These are phyloP conservation scores for Aspergillus indologenus DNA, from an alignment of 495 filamentous ascomycete species.

Conservation along the genomic window DNA sequence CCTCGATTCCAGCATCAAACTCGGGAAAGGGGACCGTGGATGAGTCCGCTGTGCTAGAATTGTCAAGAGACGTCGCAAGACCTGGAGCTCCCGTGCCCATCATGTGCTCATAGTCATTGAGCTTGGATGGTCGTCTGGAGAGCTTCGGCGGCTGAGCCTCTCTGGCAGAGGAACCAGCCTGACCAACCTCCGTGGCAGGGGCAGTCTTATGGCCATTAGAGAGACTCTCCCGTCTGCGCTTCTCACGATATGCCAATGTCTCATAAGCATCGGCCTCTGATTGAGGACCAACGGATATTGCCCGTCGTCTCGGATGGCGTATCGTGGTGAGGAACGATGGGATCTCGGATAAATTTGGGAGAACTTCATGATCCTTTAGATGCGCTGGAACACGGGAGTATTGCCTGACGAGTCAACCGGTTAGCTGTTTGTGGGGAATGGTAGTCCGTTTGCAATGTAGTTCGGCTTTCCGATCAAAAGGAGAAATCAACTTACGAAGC, in stretches of 20 bases:
- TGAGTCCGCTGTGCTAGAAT: conserved; percentile 14
- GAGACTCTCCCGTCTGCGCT: conserved; percentile 72
- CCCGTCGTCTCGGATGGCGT: conserved; percentile 72
- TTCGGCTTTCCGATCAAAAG: conserved; percentile 1
- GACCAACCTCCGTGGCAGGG: conserved; percentile 20
- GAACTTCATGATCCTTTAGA: conserved; percentile 77
- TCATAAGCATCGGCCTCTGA: conserved; percentile 96
- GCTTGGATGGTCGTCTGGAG: conserved; percentile 36
- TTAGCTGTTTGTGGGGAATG: background rate
- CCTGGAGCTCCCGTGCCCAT: conserved; percentile 57
- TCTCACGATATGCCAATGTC: conserved; percentile 86
- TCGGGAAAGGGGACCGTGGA: conserved; percentile 33
- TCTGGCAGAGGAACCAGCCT: conserved; percentile 10
- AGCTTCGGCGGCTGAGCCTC: conserved; percentile 13
- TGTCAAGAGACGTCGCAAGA: conserved; percentile 27
- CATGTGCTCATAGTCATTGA: conserved; percentile 65
- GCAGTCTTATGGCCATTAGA: conserved; percentile 30
- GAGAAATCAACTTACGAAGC: conserved; percentile 59
- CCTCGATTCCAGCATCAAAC: conserved; percentile 33
- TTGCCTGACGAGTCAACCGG: conserved; percentile 47
- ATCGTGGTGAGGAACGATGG: conserved; percentile 75
- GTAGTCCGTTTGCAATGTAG: conserved; percentile 1
- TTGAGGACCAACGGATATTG: conserved; percentile 88
- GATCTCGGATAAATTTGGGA: conserved; percentile 81
- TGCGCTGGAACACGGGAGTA: conserved; percentile 80